Evolutionary conservation across 129 eudicot genomes (phyloP), one percentile per base, ranked within the genome.

Genomic region (Smallanthus sonchifolius): DNA sequence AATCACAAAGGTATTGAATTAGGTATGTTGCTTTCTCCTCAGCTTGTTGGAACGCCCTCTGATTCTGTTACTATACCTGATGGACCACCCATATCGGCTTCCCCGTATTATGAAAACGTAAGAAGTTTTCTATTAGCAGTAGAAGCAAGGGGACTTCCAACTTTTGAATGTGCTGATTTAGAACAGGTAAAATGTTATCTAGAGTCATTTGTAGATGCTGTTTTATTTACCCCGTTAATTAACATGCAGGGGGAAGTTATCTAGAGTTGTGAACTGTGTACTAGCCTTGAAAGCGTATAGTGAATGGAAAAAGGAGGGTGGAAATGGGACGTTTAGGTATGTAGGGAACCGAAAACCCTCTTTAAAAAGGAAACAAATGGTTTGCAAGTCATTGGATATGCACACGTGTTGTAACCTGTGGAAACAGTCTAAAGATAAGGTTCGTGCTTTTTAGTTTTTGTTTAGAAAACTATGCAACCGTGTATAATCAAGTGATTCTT

Each of bases 141-240:
- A 39, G 87, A 88, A 52, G 88, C 82, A 75, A 76, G 90, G 82
- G 84, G 89, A 43, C 77, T 94, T 84, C 98, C 97, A 15, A 62
- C 91, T 39, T 90, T 94, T 80, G 97, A 94, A 75, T 91, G 82
- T 38, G 88, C 96, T 66, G 97, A 90, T 84, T 78, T 94, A 20
- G 98, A 94, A 76, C 79, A 88, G 92, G 98, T 90, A 34, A 51
- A 30, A 20, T 0, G 8, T 63, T 69, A 30, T 43, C 17, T 10
- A 34, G 30, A 24, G 30, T 74, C 16, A 30, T 14, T 13, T 14
- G 19, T 43, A 13, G 62, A 49, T 42, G 35, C 15, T 19, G 9
- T 20, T 70, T 56, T 45, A 16, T 32, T 75, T 65, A 19, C 44
- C 20, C 20, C 9, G 7, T 67, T 62, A 4, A 52, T 76, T 74